Base-by-base conservation (phyloP, 1,139 yeast species). In the Nakaseomyces uthaithaninus region DNA sequence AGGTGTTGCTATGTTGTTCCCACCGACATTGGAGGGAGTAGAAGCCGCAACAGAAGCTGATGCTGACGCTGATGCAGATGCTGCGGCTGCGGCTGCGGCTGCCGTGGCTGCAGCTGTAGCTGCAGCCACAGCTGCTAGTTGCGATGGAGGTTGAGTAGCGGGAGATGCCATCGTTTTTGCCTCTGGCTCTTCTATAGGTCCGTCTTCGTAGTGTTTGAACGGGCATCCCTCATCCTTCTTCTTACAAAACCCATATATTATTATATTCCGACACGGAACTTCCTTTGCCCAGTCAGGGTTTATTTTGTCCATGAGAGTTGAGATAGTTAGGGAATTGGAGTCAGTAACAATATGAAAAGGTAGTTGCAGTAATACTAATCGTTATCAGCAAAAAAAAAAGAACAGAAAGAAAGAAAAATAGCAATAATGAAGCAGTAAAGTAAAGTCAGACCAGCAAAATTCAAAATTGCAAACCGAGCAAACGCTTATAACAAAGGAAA, bases 201-300 rank as follows among this genome's bases (percentile, higher is more conserved):
- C 49, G 24, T 49, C 50, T 33, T 47, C 49, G 33, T 54, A 57
- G 45, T 86, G 95, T 42, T 76, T 77, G 59, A 85, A 86, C 2
- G 82, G 83, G 59, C 95, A 86, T 15, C 95, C 95, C 55, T 85
- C 86, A 52, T 83, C 83, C 51, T 84, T 91, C 64, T 75, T 86
- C 61, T 85, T 85, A 67, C 96, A 87, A 54, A 74, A 85, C 8
- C 95, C 96, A 64, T 85, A 87, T 37, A 85, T 84, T 40, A 80
- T 74, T 43, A 86, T 79, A 57, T 86, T 86, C 59, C 91, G 74
- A 64, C 96, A 86, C 44, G 83, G 87, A 28, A 86, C 80, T 50
- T 80, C 85, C 60, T 75, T 79, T 6, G 93, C 89, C 68, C 76
- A 71, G 19, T 71, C 75, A 41, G 59, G 53, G 39, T 57, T 60